A percentile compares a stretch with the other conserved stretches of the same genome.
These are phyloP conservation scores for Aspergillus ostianus DNA, from an alignment of 495 filamentous ascomycete genomes.

Conservation along the genomic window DNA sequence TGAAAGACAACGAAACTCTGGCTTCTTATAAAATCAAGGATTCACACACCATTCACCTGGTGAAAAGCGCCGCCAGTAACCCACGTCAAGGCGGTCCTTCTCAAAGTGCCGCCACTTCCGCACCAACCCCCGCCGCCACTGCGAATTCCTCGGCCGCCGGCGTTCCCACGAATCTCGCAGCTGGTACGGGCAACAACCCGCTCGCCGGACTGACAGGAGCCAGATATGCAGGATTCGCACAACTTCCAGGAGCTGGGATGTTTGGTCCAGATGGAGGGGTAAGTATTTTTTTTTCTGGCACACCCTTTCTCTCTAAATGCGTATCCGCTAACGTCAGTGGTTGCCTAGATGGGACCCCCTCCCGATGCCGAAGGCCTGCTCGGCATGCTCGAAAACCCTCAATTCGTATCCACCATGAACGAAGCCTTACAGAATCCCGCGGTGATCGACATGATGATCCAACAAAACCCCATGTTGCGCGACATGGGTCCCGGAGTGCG, in stretches of 20 bases:
- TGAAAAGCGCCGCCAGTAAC: slow-evolving; percentile 93
- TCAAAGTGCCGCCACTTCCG: slow-evolving; percentile 44
- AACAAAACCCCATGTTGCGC: slow-evolving; percentile 82
- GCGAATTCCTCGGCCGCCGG: slow-evolving; percentile 51
- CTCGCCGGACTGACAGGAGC: slow-evolving; percentile 90
- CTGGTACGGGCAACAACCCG: slow-evolving; percentile 88
- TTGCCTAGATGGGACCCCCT: slow-evolving; percentile 80
- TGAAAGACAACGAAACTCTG: slow-evolving; percentile 89
- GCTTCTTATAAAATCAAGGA: slow-evolving; percentile 90
- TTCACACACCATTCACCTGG: slow-evolving; percentile 93
- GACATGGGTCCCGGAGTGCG: slow-evolving; percentile 77
- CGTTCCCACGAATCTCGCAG: slow-evolving; percentile 86
- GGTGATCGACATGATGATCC: slow-evolving; percentile 89
- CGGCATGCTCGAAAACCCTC: slow-evolving; percentile 81
- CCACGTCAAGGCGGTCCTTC: slow-evolving; percentile 60
- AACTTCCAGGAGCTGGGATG: slow-evolving; percentile 80
- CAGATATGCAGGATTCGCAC: slow-evolving; percentile 87
- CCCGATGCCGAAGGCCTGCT: slow-evolving; percentile 77
- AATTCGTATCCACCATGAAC: slow-evolving; percentile 78
- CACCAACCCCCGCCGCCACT: slow-evolving; percentile 46
- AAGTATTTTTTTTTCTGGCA: slow-evolving; percentile 40
- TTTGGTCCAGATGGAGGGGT: slow-evolving; percentile 98
- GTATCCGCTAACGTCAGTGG: slow-evolving; percentile 19
- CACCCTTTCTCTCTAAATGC: neutral
- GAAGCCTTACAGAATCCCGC: slow-evolving; percentile 92